A percentile compares a stretch with the other conserved stretches of the same genome.
These are phyloP conservation scores for Beauveria varroae DNA, from an alignment of 2,329 filamentous ascomycete genomes.

Conservation along the genomic window DNA sequence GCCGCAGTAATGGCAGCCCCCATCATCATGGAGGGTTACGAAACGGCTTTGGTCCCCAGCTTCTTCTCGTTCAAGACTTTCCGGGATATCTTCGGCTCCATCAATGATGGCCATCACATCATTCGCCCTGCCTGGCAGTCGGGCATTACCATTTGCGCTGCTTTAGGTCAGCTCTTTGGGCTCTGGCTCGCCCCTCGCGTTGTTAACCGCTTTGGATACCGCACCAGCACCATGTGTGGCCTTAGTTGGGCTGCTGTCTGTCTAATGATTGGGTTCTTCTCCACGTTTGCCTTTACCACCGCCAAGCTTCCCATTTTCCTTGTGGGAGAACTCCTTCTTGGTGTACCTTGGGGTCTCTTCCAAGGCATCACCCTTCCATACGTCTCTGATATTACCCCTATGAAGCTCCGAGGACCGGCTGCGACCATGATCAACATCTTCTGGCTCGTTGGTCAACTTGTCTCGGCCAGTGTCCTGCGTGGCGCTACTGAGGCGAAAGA, in stretches of 20 bases:
- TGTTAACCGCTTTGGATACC: constrained; percentile 13
- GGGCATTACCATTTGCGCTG: constrained; percentile 12
- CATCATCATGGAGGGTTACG: constrained; percentile 30
- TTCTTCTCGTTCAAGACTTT: constrained; percentile 15
- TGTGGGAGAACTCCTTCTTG: constrained; percentile 27
- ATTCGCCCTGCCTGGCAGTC: constrained; percentile 13
- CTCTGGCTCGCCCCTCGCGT: constrained; percentile 13
- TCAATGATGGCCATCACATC: neutral
- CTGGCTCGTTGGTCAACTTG: constrained; percentile 32
- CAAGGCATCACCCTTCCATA: constrained; percentile 29
- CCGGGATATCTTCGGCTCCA: constrained; percentile 5
- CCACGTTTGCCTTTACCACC: neutral
- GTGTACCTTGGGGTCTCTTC: constrained; percentile 27
- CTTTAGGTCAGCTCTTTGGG: constrained; percentile 14
- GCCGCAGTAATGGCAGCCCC: constrained; percentile 18
- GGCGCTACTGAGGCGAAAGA: constrained; percentile 20
- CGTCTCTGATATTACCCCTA: constrained; percentile 26
- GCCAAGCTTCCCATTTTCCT: constrained; percentile 18
- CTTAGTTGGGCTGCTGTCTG: constrained; percentile 1
- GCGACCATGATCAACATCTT: constrained; percentile 33
- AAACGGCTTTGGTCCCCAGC: constrained; percentile 19
- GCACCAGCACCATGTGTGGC: constrained; percentile 1
- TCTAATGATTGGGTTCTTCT: constrained; percentile 6
- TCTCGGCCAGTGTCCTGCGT: constrained; percentile 26
- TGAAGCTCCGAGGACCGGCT: constrained; percentile 29